Conservation (phyloP, 257 asterid genomes). For the Capsicum baccatum region DNA sequence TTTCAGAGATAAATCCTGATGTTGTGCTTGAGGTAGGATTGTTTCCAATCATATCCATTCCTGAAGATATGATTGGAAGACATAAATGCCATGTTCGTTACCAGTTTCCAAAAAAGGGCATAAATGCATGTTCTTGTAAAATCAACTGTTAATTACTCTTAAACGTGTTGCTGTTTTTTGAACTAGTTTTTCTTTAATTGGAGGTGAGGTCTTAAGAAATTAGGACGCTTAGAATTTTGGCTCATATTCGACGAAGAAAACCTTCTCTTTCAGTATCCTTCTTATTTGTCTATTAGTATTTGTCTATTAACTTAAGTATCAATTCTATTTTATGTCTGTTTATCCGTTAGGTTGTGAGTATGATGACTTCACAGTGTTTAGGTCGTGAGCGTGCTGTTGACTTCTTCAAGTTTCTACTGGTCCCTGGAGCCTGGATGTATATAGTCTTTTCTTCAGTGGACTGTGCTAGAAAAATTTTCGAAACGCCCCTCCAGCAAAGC, state of each 20-base stretch:
- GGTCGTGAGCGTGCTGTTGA: not conserved
- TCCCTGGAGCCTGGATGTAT: not conserved
- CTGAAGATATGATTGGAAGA: not conserved
- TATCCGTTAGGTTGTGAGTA: not conserved
- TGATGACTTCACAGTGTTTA: not conserved
- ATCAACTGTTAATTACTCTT: not conserved
- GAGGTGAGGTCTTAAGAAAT: slow-evolving; percentile 5
- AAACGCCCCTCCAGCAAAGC: no score
- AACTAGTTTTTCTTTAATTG: not conserved
- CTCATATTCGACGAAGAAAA: not conserved
- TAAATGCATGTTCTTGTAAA: not conserved
- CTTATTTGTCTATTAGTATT: not conserved
- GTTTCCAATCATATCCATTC: not conserved
- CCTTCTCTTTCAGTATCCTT: not conserved
- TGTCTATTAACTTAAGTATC: not conserved
- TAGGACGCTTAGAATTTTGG: not conserved
- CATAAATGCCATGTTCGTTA: not conserved
- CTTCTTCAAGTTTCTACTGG: not conserved
- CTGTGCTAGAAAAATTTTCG: not conserved
- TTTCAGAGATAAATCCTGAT: slow-evolving; percentile 94
- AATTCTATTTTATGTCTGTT: not conserved
- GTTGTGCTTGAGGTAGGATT: slow-evolving; percentile 90
- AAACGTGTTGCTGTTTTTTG: not conserved
- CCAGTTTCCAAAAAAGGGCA: not conserved
- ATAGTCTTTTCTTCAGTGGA: not conserved